Evolutionary conservation across 139 green algal genomes (phyloP), one percentile per base, ranked within the genome.

Genomic region (Chlorella sorokiniana): DNA sequence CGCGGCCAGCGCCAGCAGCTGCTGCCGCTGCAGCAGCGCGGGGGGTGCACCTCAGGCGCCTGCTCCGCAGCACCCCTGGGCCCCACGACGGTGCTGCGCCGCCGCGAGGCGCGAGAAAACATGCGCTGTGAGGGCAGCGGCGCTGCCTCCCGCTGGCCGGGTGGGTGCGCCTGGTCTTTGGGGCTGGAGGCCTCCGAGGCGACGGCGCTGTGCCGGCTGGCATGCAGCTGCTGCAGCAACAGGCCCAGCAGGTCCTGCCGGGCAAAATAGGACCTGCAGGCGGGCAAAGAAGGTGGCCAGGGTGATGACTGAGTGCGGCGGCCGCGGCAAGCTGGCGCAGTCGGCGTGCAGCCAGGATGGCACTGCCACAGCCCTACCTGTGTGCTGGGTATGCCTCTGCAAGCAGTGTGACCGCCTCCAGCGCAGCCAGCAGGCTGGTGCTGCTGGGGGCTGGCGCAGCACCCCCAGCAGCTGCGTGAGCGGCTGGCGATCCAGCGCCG

Each of bases 391-490:
- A 69, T 35, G 45, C 54, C 25, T 64, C 51, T 16, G 81, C 45
- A 27, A 85, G 71, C 18, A 38, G 42, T 18, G 45, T 42, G 20
- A 81, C 37, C 10, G 65, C 44, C 5, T 63, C 25, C 37, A 85
- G 71, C 8, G 45, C 81, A 2, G 81, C 71, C 70, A 76, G 81
- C 70, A 75, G 33, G 67, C 45, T 1, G 77, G 48, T 3, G 51
- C 25, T 37, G 23, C 35, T 20, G 67, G 65, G 18, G 78, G 78
- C 52, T 68, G 78, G 38, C 51, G 37, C 51, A 77, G 48, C 31
- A 78, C 31, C 37, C 31, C 63, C 75, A 86, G 54, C 54, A 86
- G 45, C n/a, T 65, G 38, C 5, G 37, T 45, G 37, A 87, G 44
- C 18, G 71, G 16, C 3, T 40, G 6, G 5, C 5, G 2, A 14